phyloP scores from a whole-genome alignment of 768 basidiomycete genomes.

The Xerocomellus dryophilus region DNA sequence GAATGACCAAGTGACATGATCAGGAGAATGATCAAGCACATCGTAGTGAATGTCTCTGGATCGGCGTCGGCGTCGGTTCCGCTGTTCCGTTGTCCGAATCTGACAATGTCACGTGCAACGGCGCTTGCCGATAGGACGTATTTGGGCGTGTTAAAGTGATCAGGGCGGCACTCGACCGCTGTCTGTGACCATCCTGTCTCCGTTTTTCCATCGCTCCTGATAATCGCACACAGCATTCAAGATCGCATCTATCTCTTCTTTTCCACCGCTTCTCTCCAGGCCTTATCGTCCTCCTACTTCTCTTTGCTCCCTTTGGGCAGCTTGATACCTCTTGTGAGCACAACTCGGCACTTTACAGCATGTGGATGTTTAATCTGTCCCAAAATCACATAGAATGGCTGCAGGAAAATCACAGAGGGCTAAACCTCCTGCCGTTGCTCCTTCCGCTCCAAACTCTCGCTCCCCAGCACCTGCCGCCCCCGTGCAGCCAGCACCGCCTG shows the following conservation, averaged over 20 bases:
- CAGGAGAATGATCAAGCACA: no score
- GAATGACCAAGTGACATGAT: background rate
- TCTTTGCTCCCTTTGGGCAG: background rate
- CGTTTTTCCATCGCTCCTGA: conserved; percentile 19
- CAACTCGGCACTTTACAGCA: background rate
- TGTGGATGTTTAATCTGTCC: conserved; percentile 17
- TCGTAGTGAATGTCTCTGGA: background rate
- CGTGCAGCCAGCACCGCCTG: conserved; percentile 6
- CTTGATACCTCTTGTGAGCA: conserved; percentile 17
- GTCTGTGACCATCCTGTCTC: conserved; percentile 14
- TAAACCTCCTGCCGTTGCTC: conserved; percentile 15
- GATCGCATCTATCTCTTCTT: conserved; percentile 14
- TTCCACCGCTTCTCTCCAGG: background rate
- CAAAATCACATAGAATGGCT: conserved; percentile 26
- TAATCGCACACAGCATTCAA: conserved; percentile 15
- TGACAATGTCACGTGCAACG: conserved; percentile 27
- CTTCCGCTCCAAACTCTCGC: conserved; percentile 7
- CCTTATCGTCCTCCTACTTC: background rate
- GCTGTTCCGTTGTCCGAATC: conserved; percentile 18
- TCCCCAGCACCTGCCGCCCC: conserved; percentile 6
- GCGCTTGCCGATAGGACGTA: conserved; percentile 30
- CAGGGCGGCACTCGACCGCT: conserved; percentile 19
- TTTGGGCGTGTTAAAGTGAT: conserved; percentile 34
- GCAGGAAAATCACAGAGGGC: conserved; percentile 29
- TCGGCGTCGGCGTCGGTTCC: conserved; percentile 13